Percentiles rank a stretch among this genome's conserved stretches.
These are phyloP conservation scores for Coniochaeta hoffmannii DNA, from an alignment of 2,329 filamentous ascomycete genomes.

Conservation along the genomic window DNA sequence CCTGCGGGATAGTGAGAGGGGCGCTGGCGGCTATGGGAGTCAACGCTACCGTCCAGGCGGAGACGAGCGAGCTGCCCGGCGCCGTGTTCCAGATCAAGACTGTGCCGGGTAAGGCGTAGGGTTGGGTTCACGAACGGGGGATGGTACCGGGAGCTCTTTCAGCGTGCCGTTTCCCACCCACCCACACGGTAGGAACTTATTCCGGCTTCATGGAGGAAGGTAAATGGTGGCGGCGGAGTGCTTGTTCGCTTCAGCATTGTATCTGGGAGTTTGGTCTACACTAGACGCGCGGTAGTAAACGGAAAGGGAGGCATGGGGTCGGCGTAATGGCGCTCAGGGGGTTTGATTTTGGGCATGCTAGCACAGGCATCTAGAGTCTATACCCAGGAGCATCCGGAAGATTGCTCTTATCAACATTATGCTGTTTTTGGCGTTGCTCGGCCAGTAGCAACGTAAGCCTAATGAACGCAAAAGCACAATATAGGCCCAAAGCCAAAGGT, in stretches of 20 bases:
- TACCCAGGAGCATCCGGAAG: not conserved
- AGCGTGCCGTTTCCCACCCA: not conserved
- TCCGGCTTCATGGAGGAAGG: not conserved
- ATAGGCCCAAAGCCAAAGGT: not conserved
- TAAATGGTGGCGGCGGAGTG: not conserved
- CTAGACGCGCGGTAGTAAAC: not conserved
- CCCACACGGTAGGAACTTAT: too few species aligned
- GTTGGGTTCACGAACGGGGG: not conserved
- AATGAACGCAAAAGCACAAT: not conserved
- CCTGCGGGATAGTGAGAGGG: conserved; percentile 85
- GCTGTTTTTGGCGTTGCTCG: not conserved
- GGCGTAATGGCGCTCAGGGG: conserved; percentile 12
- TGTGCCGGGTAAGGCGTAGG: conserved; percentile 55
- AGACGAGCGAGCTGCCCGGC: conserved; percentile 76
- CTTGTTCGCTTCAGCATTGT: not conserved
- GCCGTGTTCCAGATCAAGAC: conserved; percentile 97
- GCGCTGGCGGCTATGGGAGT: conserved; percentile 91
- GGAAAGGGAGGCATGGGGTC: not conserved
- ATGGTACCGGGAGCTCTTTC: not conserved
- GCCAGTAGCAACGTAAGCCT: not conserved
- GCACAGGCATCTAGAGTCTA: not conserved
- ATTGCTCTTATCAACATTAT: not conserved
- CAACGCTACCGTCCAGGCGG: conserved; percentile 83
- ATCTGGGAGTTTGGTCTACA: not conserved
- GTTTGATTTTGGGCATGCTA: conserved; percentile 11